These are phyloP conservation scores for Cornus florida DNA, from an alignment of 148 eudicot genomes.

Conservation along the genomic window DNA sequence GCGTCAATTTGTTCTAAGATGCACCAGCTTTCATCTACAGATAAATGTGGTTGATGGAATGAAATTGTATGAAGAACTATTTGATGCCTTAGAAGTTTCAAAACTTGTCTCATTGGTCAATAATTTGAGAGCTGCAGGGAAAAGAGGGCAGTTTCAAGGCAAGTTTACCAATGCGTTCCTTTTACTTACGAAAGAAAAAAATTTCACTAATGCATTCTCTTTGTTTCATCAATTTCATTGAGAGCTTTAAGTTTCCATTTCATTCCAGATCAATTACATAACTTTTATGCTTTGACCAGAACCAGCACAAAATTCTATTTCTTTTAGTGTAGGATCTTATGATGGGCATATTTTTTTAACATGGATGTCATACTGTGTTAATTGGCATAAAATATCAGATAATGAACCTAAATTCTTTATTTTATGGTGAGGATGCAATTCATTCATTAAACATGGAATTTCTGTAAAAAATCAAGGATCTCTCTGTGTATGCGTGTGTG, in stretches of 20 bases:
- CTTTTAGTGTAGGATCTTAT: background rate
- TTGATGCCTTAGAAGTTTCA: slow-evolving; percentile 41
- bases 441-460: background rate
- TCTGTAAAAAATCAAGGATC: background rate
- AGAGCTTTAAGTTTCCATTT: background rate
- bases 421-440: background rate
- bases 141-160: slow-evolving; percentile 52
- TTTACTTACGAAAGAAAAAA: background rate
- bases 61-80: slow-evolving; percentile 41
- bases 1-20: slow-evolving; percentile 1
- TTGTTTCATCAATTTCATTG: background rate
- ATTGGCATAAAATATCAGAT: background rate
- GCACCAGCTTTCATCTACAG: slow-evolving; percentile 20
- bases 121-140: slow-evolving; percentile 56
- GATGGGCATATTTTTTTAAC: background rate
- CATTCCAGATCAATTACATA: background rate
- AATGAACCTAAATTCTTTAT: background rate
- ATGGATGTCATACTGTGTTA: background rate
- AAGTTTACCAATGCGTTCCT: slow-evolving; percentile 10
- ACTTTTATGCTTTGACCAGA: background rate
- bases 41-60: slow-evolving; percentile 53
- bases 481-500: background rate
- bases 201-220: background rate
- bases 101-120: slow-evolving; percentile 41
- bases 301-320: no score